A percentile compares a stretch with the other conserved stretches of the same genome.
Conservation (phyloP, 2,329 filamentous ascomycete genomes). For the Fusarium sp. region DNA sequence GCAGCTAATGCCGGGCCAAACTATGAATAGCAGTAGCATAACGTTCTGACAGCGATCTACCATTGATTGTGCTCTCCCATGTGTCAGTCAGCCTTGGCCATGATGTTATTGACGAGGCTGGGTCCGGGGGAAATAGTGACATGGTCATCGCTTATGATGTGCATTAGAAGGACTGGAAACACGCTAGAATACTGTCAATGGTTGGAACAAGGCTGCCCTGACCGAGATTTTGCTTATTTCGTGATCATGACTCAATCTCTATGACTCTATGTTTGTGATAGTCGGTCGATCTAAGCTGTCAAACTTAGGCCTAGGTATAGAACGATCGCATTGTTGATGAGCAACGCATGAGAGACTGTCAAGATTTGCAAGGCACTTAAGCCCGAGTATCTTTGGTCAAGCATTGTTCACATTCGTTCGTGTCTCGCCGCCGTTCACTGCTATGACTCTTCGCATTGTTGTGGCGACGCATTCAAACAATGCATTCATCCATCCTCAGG, state of each 20-base stretch:
- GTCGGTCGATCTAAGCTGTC: conserved; percentile 2
- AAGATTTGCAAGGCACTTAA: neutral
- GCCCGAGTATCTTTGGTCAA: too few species aligned
- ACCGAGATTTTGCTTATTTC: neutral
- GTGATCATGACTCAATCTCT: neutral
- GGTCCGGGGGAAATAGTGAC: conserved; percentile 27
- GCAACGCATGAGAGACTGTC: neutral
- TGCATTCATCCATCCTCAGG: neutral
- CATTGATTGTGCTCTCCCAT: neutral
- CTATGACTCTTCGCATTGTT: conserved; percentile 3
- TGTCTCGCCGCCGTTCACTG: neutral
- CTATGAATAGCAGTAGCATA: conserved; percentile 15
- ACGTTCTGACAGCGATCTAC: neutral
- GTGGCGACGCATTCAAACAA: neutral
- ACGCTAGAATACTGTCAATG: conserved; percentile 16
- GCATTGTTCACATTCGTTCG: too few species aligned
- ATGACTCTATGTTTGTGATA: neutral
- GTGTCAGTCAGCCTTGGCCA: neutral
- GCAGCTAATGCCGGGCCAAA: neutral
- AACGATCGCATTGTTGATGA: neutral
- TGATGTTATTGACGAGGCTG: conserved; percentile 4
- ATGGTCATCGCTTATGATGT: conserved; percentile 26
- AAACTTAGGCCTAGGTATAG: neutral
- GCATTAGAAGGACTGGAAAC: conserved; percentile 29
- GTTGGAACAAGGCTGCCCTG: neutral